Evolutionary conservation across 192 early-diverging fungal species (phyloP).

Genomic region (Linnemannia exigua): DNA sequence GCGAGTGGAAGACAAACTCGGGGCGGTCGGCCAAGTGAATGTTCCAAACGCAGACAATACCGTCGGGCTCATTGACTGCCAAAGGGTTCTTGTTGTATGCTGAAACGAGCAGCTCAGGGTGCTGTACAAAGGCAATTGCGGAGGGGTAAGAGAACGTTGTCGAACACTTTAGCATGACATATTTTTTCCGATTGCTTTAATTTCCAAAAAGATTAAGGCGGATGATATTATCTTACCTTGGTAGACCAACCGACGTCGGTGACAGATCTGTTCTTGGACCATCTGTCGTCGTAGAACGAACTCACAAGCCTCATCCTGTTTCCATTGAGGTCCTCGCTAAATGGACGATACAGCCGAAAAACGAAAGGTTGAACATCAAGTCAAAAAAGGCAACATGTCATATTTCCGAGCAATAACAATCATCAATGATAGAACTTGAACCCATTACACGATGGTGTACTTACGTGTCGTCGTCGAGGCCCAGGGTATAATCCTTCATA

Average conservation of each 20-base stretch:
- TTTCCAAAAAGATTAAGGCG: background rate
- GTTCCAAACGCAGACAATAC: constrained; percentile 97
- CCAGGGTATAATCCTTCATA: constrained; percentile 93
- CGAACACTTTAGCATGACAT: background rate
- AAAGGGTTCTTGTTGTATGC: constrained; percentile 94
- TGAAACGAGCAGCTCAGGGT: constrained; percentile 89
- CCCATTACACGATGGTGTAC: background rate
- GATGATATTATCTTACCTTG: constrained; percentile 65
- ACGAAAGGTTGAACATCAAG: background rate
- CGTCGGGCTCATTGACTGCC: constrained; percentile 92
- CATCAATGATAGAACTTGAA: background rate
- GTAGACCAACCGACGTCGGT: constrained; percentile 94
- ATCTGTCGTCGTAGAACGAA: constrained; percentile 86
- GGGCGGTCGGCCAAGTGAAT: constrained; percentile 87
- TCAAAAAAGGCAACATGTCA: background rate
- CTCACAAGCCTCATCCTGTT: constrained; percentile 78
- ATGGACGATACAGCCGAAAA: background rate
- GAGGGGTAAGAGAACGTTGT: background rate
- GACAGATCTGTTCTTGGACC: constrained; percentile 90
- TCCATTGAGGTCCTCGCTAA: constrained; percentile 74
- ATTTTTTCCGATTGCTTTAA: background rate
- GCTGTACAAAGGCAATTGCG: constrained; percentile 55
- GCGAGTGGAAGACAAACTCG: constrained; percentile 95
- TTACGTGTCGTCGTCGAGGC: constrained; percentile 68
- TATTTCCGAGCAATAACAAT: background rate